These are phyloP conservation scores for Tolypocladium nubicola DNA, from an alignment of 2,329 filamentous ascomycete species.

Conservation along the genomic window DNA sequence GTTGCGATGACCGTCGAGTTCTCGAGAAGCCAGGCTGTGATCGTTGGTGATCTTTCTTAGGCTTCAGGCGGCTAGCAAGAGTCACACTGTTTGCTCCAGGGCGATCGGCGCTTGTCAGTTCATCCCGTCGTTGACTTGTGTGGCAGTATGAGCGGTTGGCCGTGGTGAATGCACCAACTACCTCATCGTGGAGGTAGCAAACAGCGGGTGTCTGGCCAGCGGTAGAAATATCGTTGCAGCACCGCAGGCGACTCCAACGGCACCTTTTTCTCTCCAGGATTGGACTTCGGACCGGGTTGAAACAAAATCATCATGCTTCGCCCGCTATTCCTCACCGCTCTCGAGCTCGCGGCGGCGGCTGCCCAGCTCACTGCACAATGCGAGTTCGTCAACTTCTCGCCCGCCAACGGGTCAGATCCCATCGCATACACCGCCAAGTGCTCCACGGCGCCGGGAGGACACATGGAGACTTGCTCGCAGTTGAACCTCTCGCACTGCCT, in stretches of 20 bases:
- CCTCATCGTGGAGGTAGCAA: background rate
- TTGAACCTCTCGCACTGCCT: constrained; percentile 1
- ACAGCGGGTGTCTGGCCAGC: background rate
- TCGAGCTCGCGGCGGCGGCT: background rate
- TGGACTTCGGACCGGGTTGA: background rate
- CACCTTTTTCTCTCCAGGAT: background rate
- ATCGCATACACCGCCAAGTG: constrained; percentile 1
- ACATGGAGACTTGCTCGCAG: background rate
- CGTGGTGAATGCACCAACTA: background rate
- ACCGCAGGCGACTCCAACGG: background rate
- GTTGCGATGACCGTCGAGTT: background rate
- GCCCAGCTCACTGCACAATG: constrained; percentile 1
- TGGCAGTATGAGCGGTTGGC: background rate
- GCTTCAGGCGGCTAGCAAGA: background rate
- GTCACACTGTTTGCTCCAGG: background rate
- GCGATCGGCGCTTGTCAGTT: background rate
- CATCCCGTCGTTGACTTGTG: background rate
- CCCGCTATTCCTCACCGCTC: background rate
- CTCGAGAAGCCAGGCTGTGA: background rate
- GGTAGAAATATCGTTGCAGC: background rate
- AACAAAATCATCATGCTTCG: background rate
- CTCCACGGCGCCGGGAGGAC: background rate
- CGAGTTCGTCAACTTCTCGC: constrained; percentile 2
- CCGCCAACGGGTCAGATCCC: background rate
- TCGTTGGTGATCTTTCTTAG: too few relatives aligned